phyloP scores from a whole-genome alignment of 495 filamentous ascomycete genomes.

The Penicillium diatomitis region DNA sequence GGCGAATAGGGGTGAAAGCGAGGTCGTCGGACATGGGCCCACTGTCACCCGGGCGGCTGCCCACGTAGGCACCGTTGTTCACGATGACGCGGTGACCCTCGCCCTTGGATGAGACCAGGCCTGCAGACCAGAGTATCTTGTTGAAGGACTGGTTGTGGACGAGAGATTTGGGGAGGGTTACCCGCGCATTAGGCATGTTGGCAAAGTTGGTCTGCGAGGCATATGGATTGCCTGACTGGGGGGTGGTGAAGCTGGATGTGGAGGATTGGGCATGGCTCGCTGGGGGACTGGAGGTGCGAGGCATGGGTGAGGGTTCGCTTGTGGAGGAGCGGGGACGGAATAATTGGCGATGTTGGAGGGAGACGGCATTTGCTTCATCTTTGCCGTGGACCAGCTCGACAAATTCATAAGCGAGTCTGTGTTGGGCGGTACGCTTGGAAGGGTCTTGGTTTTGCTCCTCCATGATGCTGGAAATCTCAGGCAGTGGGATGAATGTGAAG shows the following conservation, averaged over 20 bases:
- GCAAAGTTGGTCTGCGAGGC: slow-evolving; percentile 37
- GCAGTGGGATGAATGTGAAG: slow-evolving; percentile 77
- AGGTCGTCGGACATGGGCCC: slow-evolving; percentile 49
- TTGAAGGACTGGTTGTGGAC: slow-evolving; percentile 52
- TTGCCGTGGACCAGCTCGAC: slow-evolving; percentile 68
- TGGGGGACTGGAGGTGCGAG: slow-evolving; percentile 16
- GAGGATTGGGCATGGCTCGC: slow-evolving; percentile 13
- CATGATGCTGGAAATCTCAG: slow-evolving; percentile 56
- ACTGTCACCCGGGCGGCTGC: slow-evolving; percentile 44
- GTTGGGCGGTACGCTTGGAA: slow-evolving; percentile 66
- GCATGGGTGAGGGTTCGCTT: slow-evolving; percentile 30
- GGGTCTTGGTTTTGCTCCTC: slow-evolving; percentile 55
- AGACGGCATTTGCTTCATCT: slow-evolving; percentile 44
- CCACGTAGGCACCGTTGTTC: slow-evolving; percentile 56
- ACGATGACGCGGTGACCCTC: slow-evolving; percentile 58
- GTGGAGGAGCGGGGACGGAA: slow-evolving; percentile 39
- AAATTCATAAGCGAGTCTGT: slow-evolving; percentile 70
- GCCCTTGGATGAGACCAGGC: slow-evolving; percentile 52
- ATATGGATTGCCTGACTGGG: slow-evolving; percentile 31
- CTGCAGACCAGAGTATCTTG: slow-evolving; percentile 57
- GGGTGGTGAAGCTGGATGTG: slow-evolving; percentile 19
- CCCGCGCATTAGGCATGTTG: slow-evolving; percentile 40
- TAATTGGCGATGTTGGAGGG: slow-evolving; percentile 48
- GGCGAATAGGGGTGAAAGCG: slow-evolving; percentile 52
- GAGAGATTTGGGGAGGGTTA: slow-evolving; percentile 58